A percentile compares a stretch with the other conserved stretches of the same genome.
phyloP scores from a whole-genome alignment of 2,329 filamentous ascomycete genomes.

The Phaeosphaeria sp. region DNA sequence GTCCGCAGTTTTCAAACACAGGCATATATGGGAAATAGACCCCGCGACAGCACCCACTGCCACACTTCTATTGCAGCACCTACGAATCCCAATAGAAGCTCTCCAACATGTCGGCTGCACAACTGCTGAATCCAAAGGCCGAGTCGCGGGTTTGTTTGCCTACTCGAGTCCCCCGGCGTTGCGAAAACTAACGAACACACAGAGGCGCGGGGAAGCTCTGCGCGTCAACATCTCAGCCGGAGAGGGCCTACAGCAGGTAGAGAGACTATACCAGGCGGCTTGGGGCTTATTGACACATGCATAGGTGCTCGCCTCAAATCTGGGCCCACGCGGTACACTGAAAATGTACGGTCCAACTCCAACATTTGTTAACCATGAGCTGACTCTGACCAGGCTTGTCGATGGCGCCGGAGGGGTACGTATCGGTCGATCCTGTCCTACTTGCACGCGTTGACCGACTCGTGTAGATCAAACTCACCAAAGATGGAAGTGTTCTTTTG shows the following conservation, averaged over 20 bases:
- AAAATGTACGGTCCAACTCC: constrained; percentile 78
- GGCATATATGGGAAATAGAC: too few species aligned
- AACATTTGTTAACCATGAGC: constrained; percentile 26
- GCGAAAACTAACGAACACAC: constrained; percentile 54
- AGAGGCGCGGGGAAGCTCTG: constrained; percentile 96
- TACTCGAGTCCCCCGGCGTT: constrained; percentile 9
- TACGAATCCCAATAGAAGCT: constrained; percentile 30
- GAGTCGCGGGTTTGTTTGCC: constrained; percentile 83
- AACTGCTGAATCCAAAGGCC: constrained; percentile 98
- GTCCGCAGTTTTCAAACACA: too few species aligned
- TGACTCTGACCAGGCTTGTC: constrained; percentile 58
- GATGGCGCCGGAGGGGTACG: constrained; percentile 67
- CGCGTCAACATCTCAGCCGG: constrained; percentile 96
- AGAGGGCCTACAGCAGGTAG: constrained; percentile 70
- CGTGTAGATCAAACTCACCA: constrained; percentile 91
- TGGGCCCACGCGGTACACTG: constrained; percentile 91
- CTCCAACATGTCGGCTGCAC: constrained; percentile 85
- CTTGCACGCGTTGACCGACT: constrained; percentile 21
- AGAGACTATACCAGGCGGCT: constrained; percentile 41
- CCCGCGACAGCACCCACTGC: constrained; percentile 5
- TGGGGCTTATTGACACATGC: not conserved
- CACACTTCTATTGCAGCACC: constrained; percentile 16
- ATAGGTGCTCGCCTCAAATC: constrained; percentile 94
- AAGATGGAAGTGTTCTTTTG: constrained; percentile 90
- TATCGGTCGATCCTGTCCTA: not conserved